phyloP scores from a whole-genome alignment of 345 rosid genomes.

The Sapria himalayana region DNA sequence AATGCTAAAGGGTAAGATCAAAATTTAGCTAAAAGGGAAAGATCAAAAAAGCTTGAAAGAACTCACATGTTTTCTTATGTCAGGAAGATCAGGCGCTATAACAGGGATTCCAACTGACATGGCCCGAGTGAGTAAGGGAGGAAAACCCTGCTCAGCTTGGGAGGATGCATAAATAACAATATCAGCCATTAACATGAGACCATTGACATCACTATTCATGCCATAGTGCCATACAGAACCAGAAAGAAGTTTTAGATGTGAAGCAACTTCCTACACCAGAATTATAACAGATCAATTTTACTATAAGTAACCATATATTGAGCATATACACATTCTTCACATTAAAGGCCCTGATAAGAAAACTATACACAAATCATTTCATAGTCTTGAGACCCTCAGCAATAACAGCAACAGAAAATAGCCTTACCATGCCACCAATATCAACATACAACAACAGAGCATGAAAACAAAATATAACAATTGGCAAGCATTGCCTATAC shows the following conservation, averaged over 20 bases:
- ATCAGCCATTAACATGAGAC: conserved; percentile 58
- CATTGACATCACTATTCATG: conserved; percentile 47
- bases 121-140: conserved; percentile 62
- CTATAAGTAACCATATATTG: not conserved
- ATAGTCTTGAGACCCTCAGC: no score
- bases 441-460: not conserved
- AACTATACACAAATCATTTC: no score
- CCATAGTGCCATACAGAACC: conserved; percentile 63
- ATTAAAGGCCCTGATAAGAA: no score
- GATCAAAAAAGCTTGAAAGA: conserved; percentile 1
- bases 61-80: conserved; percentile 61
- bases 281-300: conserved; percentile 4
- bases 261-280: conserved; percentile 46
- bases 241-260: conserved; percentile 47
- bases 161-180: conserved; percentile 81
- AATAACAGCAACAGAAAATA: no score
- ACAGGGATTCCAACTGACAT: conserved; percentile 75
- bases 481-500: no score
- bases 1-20: no score
- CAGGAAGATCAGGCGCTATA: conserved; percentile 54
- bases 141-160: conserved; percentile 84
- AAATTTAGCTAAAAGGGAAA: conserved; percentile 8
- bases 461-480: not conserved
- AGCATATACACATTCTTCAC: no score
- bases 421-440: no score